These are phyloP conservation scores for Ceratocystis papillata DNA, from an alignment of 2,329 filamentous ascomycete genomes.

Conservation along the genomic window DNA sequence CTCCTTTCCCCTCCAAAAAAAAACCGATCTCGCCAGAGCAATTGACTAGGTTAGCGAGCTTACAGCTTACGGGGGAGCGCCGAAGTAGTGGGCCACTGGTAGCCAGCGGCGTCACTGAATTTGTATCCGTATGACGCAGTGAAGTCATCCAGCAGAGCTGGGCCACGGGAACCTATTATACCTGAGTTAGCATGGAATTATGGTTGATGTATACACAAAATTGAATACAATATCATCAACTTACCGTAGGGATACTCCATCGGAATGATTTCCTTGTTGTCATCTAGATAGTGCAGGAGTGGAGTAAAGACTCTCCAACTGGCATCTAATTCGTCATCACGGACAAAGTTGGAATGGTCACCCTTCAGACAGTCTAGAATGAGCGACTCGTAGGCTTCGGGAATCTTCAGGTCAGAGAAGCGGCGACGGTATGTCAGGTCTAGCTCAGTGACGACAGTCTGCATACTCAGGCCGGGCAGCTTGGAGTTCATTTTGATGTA, in stretches of 20 bases:
- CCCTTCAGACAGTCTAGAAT: constrained; percentile 97
- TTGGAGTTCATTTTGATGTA: constrained; percentile 99
- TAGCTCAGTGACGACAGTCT: constrained; percentile 96
- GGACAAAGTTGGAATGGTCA: constrained; percentile 98
- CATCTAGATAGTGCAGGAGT: constrained; percentile 92
- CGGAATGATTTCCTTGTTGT: constrained; percentile 98
- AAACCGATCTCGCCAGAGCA: constrained; percentile 21
- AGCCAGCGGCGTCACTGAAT: constrained; percentile 91
- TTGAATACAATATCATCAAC: constrained; percentile 30
- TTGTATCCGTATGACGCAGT: constrained; percentile 97
- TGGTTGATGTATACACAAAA: constrained; percentile 25
- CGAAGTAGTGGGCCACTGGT: constrained; percentile 82
- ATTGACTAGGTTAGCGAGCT: constrained; percentile 32
- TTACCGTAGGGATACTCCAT: constrained; percentile 99
- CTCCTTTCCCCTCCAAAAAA: constrained; percentile 7
- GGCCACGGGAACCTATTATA: constrained; percentile 78
- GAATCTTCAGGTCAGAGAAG: constrained; percentile 98
- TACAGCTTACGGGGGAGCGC: constrained; percentile 62
- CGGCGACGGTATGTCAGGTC: constrained; percentile 95
- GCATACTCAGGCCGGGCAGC: constrained; percentile 95
- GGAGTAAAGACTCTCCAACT: constrained; percentile 98
- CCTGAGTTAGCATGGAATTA: not conserved
- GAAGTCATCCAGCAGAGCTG: constrained; percentile 93
- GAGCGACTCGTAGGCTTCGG: constrained; percentile 95
- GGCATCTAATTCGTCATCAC: constrained; percentile 91